Conservation (phyloP, 108 stramenopile genomes). For the Skeletonema potamos region DNA sequence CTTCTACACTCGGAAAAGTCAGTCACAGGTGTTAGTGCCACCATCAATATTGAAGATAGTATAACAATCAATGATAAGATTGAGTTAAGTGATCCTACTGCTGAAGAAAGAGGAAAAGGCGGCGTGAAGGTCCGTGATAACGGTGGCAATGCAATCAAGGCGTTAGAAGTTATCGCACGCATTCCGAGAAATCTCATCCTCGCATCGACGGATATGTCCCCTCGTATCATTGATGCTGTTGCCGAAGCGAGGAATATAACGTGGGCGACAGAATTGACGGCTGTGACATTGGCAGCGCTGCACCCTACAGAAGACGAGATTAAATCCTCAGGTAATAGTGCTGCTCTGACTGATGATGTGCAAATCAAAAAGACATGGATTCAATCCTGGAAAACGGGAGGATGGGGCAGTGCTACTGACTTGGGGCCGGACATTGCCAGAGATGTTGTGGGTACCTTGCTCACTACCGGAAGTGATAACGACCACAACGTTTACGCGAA, state of each 20-base stretch:
- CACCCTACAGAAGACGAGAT: constrained; percentile 28
- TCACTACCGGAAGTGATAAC: constrained; percentile 29
- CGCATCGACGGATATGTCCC: constrained; percentile 14
- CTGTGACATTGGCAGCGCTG: constrained; percentile 20
- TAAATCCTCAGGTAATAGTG: not conserved
- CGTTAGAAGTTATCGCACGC: constrained; percentile 29
- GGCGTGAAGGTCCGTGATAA: constrained; percentile 4
- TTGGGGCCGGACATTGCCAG: constrained; percentile 22
- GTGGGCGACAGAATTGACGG: constrained; percentile 33
- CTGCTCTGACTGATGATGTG: not conserved
- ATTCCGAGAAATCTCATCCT: constrained; percentile 27
- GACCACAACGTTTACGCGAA: constrained; percentile 37
- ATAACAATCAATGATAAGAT: constrained; percentile 10
- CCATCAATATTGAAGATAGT: not conserved
- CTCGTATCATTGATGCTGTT: constrained; percentile 31
- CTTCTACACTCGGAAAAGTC: not conserved
- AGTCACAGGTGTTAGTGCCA: constrained; percentile 3
- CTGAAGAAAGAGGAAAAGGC: constrained; percentile 36
- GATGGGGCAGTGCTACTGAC: constrained; percentile 32
- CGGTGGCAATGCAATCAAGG: not conserved
- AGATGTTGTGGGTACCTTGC: constrained; percentile 14
- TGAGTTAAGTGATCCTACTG: constrained; percentile 3
- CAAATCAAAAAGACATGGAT: constrained; percentile 20
- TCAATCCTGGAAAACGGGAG: constrained; percentile 25
- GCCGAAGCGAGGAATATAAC: constrained; percentile 14